A percentile compares a stretch with the other conserved stretches of the same genome.
phyloP scores from a whole-genome alignment of 1,284 basidiomycete genomes.

The Cerioporus squamosus region DNA sequence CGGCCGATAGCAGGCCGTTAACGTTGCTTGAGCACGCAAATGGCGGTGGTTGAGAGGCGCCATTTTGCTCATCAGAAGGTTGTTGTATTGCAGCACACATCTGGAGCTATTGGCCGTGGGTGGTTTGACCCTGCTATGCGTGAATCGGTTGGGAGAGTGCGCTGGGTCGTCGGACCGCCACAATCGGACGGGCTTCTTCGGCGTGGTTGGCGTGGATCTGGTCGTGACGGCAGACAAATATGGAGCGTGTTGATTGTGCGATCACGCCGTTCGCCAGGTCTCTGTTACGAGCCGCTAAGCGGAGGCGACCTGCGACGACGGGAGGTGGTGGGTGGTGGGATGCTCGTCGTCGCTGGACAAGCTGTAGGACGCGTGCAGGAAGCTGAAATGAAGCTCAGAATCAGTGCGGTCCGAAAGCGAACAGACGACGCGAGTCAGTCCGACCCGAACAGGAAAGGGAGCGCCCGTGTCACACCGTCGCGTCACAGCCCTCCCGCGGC shows the following conservation, averaged over 20 bases:
- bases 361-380: conserved; percentile 13
- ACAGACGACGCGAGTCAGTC: conserved; percentile 7
- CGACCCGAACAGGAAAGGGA: not conserved
- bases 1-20: not conserved
- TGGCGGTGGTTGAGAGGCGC: not conserved
- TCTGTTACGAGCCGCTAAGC: not conserved
- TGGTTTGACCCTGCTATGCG: not conserved
- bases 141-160: not conserved
- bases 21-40: conserved; percentile 6
- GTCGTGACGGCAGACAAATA: conserved; percentile 18
- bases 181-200: conserved; percentile 10
- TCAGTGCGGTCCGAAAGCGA: not conserved
- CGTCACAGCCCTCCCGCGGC: not conserved
- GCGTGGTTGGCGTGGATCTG: conserved; percentile 7
- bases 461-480: not conserved
- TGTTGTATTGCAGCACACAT: conserved; percentile 21
- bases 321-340: not conserved
- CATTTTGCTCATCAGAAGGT: not conserved
- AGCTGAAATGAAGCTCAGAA: conserved; percentile 19
- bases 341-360: conserved; percentile 15
- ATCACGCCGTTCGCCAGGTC: conserved; percentile 3
- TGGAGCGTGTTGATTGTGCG: conserved; percentile 12
- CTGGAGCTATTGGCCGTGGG: not conserved
- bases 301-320: not conserved
- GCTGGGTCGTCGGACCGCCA: conserved; percentile 11